Evolutionary conservation across 1,284 basidiomycete species (phyloP).

Genomic region (Anthracocystis walkeri): DNA sequence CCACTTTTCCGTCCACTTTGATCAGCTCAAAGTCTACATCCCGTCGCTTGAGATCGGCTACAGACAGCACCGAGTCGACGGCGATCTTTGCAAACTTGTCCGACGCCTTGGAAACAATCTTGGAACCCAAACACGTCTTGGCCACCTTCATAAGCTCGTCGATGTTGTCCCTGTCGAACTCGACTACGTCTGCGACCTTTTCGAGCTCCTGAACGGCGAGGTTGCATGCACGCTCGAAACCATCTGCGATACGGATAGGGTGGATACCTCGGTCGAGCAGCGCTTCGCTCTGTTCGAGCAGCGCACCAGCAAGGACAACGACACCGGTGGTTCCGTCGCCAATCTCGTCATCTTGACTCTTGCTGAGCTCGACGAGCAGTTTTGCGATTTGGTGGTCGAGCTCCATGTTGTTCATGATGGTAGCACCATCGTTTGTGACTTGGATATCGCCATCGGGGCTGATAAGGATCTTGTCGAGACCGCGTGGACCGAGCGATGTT

Average conservation of each 20-base stretch:
- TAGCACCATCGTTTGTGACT: constrained; percentile 96
- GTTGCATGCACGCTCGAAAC: constrained; percentile 91
- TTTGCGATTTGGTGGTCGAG: constrained; percentile 99
- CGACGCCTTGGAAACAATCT: constrained; percentile 98
- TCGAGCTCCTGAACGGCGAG: constrained; percentile 92
- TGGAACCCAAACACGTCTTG: constrained; percentile 94
- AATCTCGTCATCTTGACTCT: constrained; percentile 99
- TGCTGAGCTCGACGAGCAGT: constrained; percentile 93
- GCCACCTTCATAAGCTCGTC: constrained; percentile 83
- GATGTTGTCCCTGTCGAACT: constrained; percentile 84
- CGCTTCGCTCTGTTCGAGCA: constrained; percentile 84
- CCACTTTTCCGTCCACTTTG: constrained; percentile 99
- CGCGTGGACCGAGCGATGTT: constrained; percentile 93
- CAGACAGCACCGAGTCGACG: constrained; percentile 93
- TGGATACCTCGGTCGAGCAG: constrained; percentile 97
- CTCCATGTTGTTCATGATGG: constrained; percentile 72
- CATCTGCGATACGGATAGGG: constrained; percentile 97
- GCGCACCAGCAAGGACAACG: constrained; percentile 94
- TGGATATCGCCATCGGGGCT: constrained; percentile 98
- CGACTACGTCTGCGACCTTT: constrained; percentile 88
- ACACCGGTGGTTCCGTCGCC: constrained; percentile 99
- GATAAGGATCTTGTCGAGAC: constrained; percentile 98
- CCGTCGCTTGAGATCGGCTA: constrained; percentile 91
- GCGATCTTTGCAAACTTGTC: constrained; percentile 96
- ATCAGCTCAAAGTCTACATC: constrained; percentile 99